Evolutionary conservation across 2,329 filamentous ascomycete genomes (phyloP).

Genomic region (Pseudocercospora cruenta): DNA sequence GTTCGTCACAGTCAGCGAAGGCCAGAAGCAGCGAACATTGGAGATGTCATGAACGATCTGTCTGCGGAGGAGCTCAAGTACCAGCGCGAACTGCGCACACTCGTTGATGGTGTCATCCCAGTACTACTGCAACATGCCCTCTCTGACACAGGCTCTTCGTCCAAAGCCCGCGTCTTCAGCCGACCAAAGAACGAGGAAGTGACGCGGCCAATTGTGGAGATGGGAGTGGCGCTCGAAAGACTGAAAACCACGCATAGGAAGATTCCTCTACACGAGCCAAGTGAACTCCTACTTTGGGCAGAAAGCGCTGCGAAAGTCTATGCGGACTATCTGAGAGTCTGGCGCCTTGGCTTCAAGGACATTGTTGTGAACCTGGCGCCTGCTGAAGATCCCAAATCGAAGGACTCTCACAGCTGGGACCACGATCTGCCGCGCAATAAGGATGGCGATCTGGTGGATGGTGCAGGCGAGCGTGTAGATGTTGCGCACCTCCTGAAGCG

Average conservation of each 20-base stretch:
- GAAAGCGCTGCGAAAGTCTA: conserved; percentile 78
- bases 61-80: conserved; percentile 84
- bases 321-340: conserved; percentile 80
- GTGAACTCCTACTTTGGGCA: conserved; percentile 78
- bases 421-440: conserved; percentile 61
- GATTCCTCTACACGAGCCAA: conserved; percentile 73
- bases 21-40: conserved; percentile 68
- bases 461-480: conserved; percentile 85
- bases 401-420: conserved; percentile 54
- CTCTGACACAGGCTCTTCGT: conserved; percentile 64
- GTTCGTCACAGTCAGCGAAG: conserved; percentile 72
- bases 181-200: conserved; percentile 59
- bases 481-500: conserved; percentile 91
- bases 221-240: conserved; percentile 88
- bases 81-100: conserved; percentile 83
- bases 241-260: conserved; percentile 78
- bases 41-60: conserved; percentile 79
- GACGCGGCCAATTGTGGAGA: conserved; percentile 86
- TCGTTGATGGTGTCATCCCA: conserved; percentile 93
- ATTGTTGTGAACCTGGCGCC: conserved; percentile 91
- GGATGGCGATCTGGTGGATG: conserved; percentile 61
- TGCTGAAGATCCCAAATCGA: conserved; percentile 52
- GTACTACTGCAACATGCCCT: conserved; percentile 86
- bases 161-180: conserved; percentile 32
- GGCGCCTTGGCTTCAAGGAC: conserved; percentile 92